Base-by-base conservation (phyloP, 768 basidiomycete species). In the Pleurotus djamor region DNA sequence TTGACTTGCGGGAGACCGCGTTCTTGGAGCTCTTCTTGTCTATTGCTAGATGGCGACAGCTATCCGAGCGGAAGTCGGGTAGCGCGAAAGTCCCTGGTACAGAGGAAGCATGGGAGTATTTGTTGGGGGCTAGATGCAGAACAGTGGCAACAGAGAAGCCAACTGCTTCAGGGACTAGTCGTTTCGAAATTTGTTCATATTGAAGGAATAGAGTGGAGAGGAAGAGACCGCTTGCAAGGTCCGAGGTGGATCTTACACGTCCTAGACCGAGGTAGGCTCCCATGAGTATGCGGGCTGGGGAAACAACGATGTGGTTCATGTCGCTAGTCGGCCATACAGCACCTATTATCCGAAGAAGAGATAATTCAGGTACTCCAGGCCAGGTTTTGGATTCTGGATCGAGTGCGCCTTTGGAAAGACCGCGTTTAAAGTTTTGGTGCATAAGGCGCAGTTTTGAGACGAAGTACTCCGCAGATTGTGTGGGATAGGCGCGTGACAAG, bases 311-410 rank as follows among this genome's bases (percentile, higher is more conserved):
- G 71, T 99, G 96, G 54, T 88, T 89, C 74, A 96, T 82, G 73
- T 99, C 97, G 69, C 94, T 96, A 2, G 95, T 94, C 3, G 95
- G 91, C 96, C 96, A 99, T 37, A 91, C 76, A 12, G 79, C 74
- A 3, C 94, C 94, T 52, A 93, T 82, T 41, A 95, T 71, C 21
- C 95, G 86, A 34, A 98, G 76, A 2, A 99, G 77, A 0, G 83
- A 77, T 16, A 99, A 79, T 70, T 99, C 97, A 4, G 93, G 74
- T 3, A 87, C 71, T 33, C 90, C 89, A 5, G 97, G 96, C 88
- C 93, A 98, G 0, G 94, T 98, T 74, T 84, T 91, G 3, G 92
- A 79, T 7, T 83, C 77, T 0, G 70, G 70, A 28, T 81, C 74
- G 12, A 83, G 74, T 0, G 91, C 76, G 1, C 92, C 93, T 5